Base-by-base conservation (phyloP, 805 yeast species). In the Zygosaccharomyces siamensis region DNA sequence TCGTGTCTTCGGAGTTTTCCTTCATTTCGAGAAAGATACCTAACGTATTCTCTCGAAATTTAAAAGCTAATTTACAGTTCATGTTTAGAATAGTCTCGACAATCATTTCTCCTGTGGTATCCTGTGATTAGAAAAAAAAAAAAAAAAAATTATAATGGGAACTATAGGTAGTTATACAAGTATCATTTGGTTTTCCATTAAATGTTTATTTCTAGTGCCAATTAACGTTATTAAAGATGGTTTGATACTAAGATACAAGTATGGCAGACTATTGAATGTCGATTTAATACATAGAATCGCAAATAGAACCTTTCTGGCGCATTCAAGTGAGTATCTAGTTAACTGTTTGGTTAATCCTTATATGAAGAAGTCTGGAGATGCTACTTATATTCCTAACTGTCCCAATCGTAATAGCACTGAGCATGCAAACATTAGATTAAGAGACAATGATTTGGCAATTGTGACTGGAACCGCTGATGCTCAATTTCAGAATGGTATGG, bases 261-360 rank as follows among this genome's bases (percentile, higher is more conserved):
- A 33, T 8, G 6, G 12, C 3, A 48, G 43, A 26, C 27, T 26
- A 10, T 31, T 46, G 6, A 36, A 28, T 40, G 14, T 40, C 4
- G 48, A 35, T 21, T 4, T 55, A 2, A 27, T 46, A 5, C 32
- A 14, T 6, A 44, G 59, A 38, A 43, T 51, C n/a, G 44, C 51
- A 10, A 49, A 50, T 50, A 52, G 56, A 35, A 54, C 51, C 16
- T 53, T 58, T 14, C 43, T 56, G n/a, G 16, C 40, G 3, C n/a
- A 51, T n/a, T 48, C 56, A 4, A 28, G 23, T 20, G 36, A 21
- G 5, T 20, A 31, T 5, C 35, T 41, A 5, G n/a, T 41, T 10
- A 37, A 28, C 8, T 41, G 36, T 26, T 24, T 41, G 1, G 6
- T 30, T 11, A 41, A 41, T 41, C 44, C 44, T 20, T 30, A 30